phyloP scores from a whole-genome alignment of 169 alveolate species.

The Plasmodium blacklocki region DNA sequence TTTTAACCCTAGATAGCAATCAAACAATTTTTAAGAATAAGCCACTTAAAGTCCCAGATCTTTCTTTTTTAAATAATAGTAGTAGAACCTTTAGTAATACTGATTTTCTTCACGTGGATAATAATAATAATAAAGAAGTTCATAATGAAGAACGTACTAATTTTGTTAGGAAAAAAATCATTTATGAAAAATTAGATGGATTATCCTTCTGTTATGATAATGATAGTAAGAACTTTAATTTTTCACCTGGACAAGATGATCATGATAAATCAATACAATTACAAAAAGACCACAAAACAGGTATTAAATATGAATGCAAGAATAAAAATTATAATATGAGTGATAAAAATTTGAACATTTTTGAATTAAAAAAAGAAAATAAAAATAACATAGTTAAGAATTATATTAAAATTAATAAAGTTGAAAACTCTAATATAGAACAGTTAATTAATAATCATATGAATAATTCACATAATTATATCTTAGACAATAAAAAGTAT shows the following conservation, averaged over 20 bases:
- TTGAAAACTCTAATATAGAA: constrained; percentile 33
- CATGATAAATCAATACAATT: constrained; percentile 2
- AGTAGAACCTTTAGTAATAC: constrained; percentile 23
- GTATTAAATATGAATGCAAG: constrained; percentile 23
- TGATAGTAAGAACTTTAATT: constrained; percentile 9
- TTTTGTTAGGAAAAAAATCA: constrained; percentile 27
- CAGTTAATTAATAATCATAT: constrained; percentile 8
- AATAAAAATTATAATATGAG: background rate
- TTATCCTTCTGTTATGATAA: constrained; percentile 31
- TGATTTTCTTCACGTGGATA: background rate
- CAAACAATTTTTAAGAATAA: constrained; percentile 46
- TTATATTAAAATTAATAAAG: constrained; percentile 31
- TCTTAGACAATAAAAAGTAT: constrained; percentile 3
- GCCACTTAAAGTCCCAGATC: constrained; percentile 69
- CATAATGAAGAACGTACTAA: background rate
- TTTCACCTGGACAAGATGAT: constrained; percentile 5
- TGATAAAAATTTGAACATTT: constrained; percentile 12
- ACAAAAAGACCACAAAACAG: constrained; percentile 34
- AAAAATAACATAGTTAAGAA: constrained; percentile 48
- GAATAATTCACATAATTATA: background rate
- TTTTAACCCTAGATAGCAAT: constrained; percentile 62
- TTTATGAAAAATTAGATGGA: constrained; percentile 58
- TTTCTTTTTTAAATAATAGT: constrained; percentile 42
- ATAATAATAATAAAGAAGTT: background rate
- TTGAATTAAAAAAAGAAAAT: constrained; percentile 33